Conservation (phyloP, 2,329 filamentous ascomycete genomes). For the Sporothrix dimorphospora region DNA sequence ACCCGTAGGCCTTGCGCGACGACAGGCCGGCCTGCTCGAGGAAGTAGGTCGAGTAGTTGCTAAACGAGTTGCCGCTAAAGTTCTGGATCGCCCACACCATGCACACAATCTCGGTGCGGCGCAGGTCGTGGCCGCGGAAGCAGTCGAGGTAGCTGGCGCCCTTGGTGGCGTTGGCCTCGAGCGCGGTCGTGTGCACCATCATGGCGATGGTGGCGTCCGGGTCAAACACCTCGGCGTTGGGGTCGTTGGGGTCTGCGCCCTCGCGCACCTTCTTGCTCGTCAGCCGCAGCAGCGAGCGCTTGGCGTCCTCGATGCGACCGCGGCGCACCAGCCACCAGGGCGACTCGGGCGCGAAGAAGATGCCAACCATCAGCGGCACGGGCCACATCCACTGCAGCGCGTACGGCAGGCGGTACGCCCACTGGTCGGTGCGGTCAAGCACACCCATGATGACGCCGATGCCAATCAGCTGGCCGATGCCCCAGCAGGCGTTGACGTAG, state of each 20-base stretch:
- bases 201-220: slow-evolving; percentile 84
- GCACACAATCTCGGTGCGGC: slow-evolving; percentile 73
- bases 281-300: slow-evolving; percentile 65
- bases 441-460: slow-evolving; percentile 74
- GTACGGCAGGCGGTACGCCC: slow-evolving; percentile 69
- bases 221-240: slow-evolving; percentile 66
- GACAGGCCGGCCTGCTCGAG: slow-evolving; percentile 62
- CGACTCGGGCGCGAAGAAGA: slow-evolving; percentile 70
- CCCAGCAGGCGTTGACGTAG: slow-evolving; percentile 79
- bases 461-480: slow-evolving; percentile 72
- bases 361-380: slow-evolving; percentile 65
- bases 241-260: slow-evolving; percentile 61
- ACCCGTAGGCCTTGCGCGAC: slow-evolving; percentile 57
- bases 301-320: slow-evolving; percentile 66
- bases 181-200: slow-evolving; percentile 86
- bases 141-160: slow-evolving; percentile 80
- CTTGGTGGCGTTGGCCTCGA: slow-evolving; percentile 70
- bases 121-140: slow-evolving; percentile 76
- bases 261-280: slow-evolving; percentile 51
- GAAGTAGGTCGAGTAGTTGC: slow-evolving; percentile 68
- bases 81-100: slow-evolving; percentile 68
- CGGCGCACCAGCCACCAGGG: slow-evolving; percentile 78
- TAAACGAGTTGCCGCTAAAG: slow-evolving; percentile 65
- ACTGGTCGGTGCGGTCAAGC: slow-evolving; percentile 63
- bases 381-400: slow-evolving; percentile 79